Conservation (phyloP, 441 rosid species). For the Erysimum cheiri region DNA sequence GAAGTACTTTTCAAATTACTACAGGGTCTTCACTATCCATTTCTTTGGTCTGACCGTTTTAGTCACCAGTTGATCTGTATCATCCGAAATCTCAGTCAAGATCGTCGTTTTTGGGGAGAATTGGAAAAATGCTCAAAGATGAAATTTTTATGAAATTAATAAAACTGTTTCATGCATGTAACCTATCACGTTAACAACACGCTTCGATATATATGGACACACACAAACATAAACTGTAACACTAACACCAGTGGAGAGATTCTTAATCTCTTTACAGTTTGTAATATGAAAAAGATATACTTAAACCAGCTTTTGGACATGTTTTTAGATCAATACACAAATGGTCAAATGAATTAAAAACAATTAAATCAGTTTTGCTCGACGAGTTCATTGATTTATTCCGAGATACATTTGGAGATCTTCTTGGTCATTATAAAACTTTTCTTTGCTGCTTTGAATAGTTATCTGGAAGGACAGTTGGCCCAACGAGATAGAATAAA, state of each 20-base stretch:
- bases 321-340: neutral
- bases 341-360: neutral
- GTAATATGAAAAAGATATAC: neutral
- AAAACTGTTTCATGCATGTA: too few relatives aligned
- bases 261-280: constrained; percentile 40
- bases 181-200: constrained; percentile 15
- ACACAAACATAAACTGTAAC: neutral
- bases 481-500: constrained; percentile 39
- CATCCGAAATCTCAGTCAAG: neutral
- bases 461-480: constrained; percentile 34
- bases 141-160: too few relatives aligned
- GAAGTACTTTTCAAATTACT: neutral
- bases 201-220: neutral
- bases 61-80: neutral
- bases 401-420: constrained; percentile 21
- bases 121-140: too few relatives aligned
- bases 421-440: constrained; percentile 28
- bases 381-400: constrained; percentile 21
- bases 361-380: neutral
- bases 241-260: constrained; percentile 10
- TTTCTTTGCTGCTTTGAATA: constrained; percentile 30
- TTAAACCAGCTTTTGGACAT: constrained; percentile 20
- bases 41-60: neutral
- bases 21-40: neutral
- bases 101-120: neutral